Conservation (phyloP, 768 basidiomycete genomes). For the Ramaria sp. region DNA sequence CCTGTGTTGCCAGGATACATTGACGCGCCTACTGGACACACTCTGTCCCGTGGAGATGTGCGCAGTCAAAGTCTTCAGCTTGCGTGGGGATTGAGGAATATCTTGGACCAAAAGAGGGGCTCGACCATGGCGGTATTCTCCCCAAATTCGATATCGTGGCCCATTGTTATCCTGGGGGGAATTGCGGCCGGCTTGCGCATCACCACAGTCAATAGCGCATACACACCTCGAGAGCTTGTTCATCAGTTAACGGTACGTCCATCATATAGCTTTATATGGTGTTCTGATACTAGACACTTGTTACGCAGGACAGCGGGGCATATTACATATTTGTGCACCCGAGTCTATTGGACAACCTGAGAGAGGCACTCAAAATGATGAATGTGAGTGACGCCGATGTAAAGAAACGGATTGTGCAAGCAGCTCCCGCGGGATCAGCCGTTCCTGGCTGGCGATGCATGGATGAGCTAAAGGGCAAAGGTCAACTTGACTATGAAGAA, state of each 20-base stretch:
- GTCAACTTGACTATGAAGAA: conserved; percentile 41
- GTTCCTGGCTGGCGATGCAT: conserved; percentile 23
- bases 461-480: conserved; percentile 39
- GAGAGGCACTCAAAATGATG: conserved; percentile 42
- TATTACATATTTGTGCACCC: conserved; percentile 54
- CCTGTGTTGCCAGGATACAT: conserved; percentile 43
- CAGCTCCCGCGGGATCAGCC: conserved; percentile 29
- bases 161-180: conserved; percentile 32
- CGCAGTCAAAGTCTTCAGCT: conserved; percentile 43
- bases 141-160: conserved; percentile 53
- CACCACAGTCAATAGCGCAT: conserved; percentile 66
- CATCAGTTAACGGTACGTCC: conserved; percentile 42
- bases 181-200: conserved; percentile 58
- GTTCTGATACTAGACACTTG: neutral
- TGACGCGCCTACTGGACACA: conserved; percentile 48
- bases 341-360: conserved; percentile 41
- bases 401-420: conserved; percentile 43
- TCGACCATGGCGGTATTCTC: conserved; percentile 57
- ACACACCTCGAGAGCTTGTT: conserved; percentile 54
- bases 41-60: conserved; percentile 44
- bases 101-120: conserved; percentile 27
- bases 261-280: neutral
- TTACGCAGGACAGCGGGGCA: conserved; percentile 45
- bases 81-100: conserved; percentile 41
- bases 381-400: conserved; percentile 39